Evolutionary conservation across 129 eudicot species (phyloP).

Genomic region (Heracleum sosnowskyi): DNA sequence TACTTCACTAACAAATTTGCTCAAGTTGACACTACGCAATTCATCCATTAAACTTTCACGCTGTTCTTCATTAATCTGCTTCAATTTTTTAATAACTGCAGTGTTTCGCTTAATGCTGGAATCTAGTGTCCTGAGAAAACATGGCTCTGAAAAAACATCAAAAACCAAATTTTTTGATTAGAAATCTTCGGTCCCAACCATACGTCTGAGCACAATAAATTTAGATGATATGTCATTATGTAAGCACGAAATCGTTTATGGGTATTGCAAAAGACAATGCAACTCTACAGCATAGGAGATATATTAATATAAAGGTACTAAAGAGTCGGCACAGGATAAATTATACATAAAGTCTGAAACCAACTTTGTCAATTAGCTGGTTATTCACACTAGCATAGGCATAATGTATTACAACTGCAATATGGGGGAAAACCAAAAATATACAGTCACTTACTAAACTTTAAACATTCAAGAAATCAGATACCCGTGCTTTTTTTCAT

Average conservation of each 20-base stretch:
- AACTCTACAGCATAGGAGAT: not conserved
- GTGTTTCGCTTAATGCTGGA: slow-evolving; percentile 98
- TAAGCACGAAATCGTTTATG: no score
- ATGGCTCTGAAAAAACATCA: slow-evolving; percentile 44
- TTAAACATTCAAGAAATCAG: not conserved
- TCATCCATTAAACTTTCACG: slow-evolving; percentile 93
- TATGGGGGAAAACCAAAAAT: not conserved
- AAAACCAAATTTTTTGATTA: not conserved
- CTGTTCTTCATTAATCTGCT: slow-evolving; percentile 91
- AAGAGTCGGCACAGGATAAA: not conserved
- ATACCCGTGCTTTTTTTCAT: not conserved
- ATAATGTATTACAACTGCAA: not conserved
- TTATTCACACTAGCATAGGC: not conserved
- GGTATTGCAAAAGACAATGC: not conserved
- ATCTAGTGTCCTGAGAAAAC: slow-evolving; percentile 75
- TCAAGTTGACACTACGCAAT: slow-evolving; percentile 73
- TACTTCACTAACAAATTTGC: slow-evolving; percentile 96
- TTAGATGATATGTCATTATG: not conserved
- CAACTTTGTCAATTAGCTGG: not conserved
- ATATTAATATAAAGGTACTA: not conserved
- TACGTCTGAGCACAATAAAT: not conserved
- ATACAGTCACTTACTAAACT: not conserved
- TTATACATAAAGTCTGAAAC: not conserved
- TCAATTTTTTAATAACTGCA: slow-evolving; percentile 87
- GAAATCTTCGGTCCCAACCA: not conserved